Base-by-base conservation (phyloP, 345 rosid species). In the Ceriops decandra region DNA sequence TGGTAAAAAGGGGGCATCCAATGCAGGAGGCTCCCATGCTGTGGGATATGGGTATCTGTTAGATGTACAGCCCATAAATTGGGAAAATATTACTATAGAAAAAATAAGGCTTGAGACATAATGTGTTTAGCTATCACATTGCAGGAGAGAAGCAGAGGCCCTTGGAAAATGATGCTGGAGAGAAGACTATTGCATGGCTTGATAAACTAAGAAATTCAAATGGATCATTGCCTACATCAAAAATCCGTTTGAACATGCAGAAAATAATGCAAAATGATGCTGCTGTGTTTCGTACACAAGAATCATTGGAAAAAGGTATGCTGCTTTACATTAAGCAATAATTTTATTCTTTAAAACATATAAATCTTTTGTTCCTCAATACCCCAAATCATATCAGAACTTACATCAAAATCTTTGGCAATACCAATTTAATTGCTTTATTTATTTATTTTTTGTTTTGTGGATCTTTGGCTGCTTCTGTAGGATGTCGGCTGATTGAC, bases 251-350 rank as follows among this genome's bases (percentile, higher is more conserved):
- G 71, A 95, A 95, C 75, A 95, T 95, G 99, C 99, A 95, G 79
- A 86, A 96, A 47, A 63, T 88, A 52, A 95, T 95, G 99, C 99
- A 95, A 86, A 95, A 73, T 79, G 90, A 95, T 65, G 99, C 99
- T 46, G 98, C 99, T 65, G 99, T 95, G 49, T 95, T 95, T 85
- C 95, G 99, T 30, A 95, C 96, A 27, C 99, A 95, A 81, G 97
- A 91, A 76, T 91, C 99, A n/a, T 74, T 95, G 67, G 95, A 90
- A 77, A 97, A 95, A 85, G 99, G 99, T 90, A 78, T 21, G 20
- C 16, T 9, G 4, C 5, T 58, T 24, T 53, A 9, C 11, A 13
- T 38, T 3, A 38, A 2, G 24, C 56, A 24, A 56, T 68, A 54
- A 1, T 35, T 69, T 26, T 54, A 1, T 52, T 38, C 53, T 35